These are phyloP conservation scores for Leishmania tarentolae DNA, from an alignment of 208 protist species.

Conservation along the genomic window DNA sequence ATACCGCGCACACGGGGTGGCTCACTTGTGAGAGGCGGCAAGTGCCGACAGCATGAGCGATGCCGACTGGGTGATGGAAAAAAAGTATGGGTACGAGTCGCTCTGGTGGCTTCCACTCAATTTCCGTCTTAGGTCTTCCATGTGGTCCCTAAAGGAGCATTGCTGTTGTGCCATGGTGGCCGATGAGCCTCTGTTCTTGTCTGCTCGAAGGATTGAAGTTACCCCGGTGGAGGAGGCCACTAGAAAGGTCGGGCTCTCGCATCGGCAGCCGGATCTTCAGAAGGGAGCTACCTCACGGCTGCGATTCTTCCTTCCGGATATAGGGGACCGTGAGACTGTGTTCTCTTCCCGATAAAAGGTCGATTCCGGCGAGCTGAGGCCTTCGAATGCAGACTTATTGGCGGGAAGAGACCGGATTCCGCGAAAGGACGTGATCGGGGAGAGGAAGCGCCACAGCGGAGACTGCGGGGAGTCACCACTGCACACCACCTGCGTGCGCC, in stretches of 20 bases:
- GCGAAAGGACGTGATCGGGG: constrained; percentile 16
- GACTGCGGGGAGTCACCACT: background rate
- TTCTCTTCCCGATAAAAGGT: background rate
- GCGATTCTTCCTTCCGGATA: background rate
- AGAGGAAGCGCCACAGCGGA: constrained; percentile 23
- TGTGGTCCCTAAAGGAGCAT: background rate
- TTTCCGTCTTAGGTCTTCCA: background rate
- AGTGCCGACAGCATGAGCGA: background rate
- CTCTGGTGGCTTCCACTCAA: background rate
- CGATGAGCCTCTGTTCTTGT: constrained; percentile 2
- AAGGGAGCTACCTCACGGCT: constrained; percentile 3
- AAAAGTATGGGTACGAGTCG: background rate
- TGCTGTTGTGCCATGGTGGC: background rate
- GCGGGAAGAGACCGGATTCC: background rate
- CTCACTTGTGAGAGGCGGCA: background rate
- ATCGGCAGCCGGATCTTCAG: constrained; percentile 29
- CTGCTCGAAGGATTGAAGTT: constrained; percentile 9
- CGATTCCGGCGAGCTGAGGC: constrained; percentile 3
- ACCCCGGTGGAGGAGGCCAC: background rate
- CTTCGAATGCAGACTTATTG: constrained; percentile 21
- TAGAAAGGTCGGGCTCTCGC: constrained; percentile 4
- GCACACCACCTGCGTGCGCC: background rate
- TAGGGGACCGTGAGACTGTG: background rate
- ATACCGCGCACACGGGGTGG: background rate
- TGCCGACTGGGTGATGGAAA: background rate